Conservation (phyloP, 306 rosid genomes). For the Mucuna pruriens region DNA sequence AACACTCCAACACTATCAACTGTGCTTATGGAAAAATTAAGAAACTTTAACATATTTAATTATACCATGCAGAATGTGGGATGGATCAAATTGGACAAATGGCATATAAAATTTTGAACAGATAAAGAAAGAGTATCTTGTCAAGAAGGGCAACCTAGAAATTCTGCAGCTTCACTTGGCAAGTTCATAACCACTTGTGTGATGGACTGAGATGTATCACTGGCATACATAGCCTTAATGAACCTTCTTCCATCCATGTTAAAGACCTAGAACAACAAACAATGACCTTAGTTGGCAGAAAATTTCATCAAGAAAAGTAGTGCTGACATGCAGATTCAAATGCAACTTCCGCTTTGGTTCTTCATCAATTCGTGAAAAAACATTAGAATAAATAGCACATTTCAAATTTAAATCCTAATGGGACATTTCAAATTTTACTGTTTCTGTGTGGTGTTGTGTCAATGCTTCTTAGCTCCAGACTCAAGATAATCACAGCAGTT, state of each 20-base stretch:
- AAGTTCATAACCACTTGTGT: slow-evolving; percentile 97
- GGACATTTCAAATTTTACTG: not conserved
- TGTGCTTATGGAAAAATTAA: not conserved
- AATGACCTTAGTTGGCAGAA: slow-evolving; percentile 28
- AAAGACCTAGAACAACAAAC: slow-evolving; percentile 64
- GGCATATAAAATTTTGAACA: slow-evolving; percentile 12
- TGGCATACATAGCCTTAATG: slow-evolving; percentile 75
- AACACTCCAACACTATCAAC: not conserved
- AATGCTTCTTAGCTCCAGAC: not conserved
- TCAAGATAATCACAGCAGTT: slow-evolving; percentile 21
- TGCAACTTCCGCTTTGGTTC: slow-evolving; percentile 38
- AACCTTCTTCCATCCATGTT: slow-evolving; percentile 99
- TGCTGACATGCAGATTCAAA: slow-evolving; percentile 30
- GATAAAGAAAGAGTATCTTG: slow-evolving; percentile 14
- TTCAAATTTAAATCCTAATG: slow-evolving; percentile 35
- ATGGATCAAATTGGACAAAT: slow-evolving; percentile 13
- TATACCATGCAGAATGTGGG: slow-evolving; percentile 19
- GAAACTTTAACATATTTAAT: not conserved
- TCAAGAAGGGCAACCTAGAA: slow-evolving; percentile 64
- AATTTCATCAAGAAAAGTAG: slow-evolving; percentile 21
- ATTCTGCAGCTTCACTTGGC: slow-evolving; percentile 89
- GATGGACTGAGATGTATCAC: slow-evolving; percentile 75
- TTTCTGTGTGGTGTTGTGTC: not conserved
- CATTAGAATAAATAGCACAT: not conserved
- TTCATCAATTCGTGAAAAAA: slow-evolving; percentile 23